Percentiles rank a stretch among this genome's conserved stretches.
phyloP scores from a whole-genome alignment of 108 stramenopile genomes.

The Nannochloropsis salina region DNA sequence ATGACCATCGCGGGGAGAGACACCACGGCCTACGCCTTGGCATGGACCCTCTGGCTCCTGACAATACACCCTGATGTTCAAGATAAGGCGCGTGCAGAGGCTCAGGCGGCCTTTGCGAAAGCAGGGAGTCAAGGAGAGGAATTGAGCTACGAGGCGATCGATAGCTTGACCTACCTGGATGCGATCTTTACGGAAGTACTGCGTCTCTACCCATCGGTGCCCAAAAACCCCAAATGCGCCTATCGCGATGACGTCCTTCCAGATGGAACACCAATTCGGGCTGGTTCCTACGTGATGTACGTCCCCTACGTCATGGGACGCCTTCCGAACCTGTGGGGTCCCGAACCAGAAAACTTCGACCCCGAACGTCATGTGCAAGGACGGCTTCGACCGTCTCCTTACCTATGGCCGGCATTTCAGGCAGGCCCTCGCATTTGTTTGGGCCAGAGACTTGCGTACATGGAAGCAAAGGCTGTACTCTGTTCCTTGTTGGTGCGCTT shows the following conservation, averaged over 20 bases:
- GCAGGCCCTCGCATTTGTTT: slow-evolving; percentile 33
- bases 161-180: slow-evolving; percentile 45
- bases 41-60: slow-evolving; percentile 56
- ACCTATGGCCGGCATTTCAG: slow-evolving; percentile 31
- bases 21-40: slow-evolving; percentile 57
- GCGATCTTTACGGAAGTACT: slow-evolving; percentile 53
- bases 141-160: background rate
- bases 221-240: slow-evolving; percentile 25
- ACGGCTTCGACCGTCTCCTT: slow-evolving; percentile 28
- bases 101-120: slow-evolving; percentile 10
- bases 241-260: slow-evolving; percentile 51
- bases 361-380: slow-evolving; percentile 54
- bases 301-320: slow-evolving; percentile 49
- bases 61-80: slow-evolving; percentile 44
- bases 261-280: slow-evolving; percentile 55
- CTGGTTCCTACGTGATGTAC: slow-evolving; percentile 46
- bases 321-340: slow-evolving; percentile 44
- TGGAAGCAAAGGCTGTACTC: slow-evolving; percentile 4
- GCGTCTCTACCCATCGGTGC: slow-evolving; percentile 57
- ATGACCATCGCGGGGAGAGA: slow-evolving; percentile 61
- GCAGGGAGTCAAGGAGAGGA: background rate
- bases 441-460: slow-evolving; percentile 31
- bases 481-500: background rate
- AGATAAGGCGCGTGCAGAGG: slow-evolving; percentile 51
- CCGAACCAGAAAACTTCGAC: slow-evolving; percentile 43